Conservation (phyloP, 2,329 filamentous ascomycete genomes). For the Neonectria faginata region DNA sequence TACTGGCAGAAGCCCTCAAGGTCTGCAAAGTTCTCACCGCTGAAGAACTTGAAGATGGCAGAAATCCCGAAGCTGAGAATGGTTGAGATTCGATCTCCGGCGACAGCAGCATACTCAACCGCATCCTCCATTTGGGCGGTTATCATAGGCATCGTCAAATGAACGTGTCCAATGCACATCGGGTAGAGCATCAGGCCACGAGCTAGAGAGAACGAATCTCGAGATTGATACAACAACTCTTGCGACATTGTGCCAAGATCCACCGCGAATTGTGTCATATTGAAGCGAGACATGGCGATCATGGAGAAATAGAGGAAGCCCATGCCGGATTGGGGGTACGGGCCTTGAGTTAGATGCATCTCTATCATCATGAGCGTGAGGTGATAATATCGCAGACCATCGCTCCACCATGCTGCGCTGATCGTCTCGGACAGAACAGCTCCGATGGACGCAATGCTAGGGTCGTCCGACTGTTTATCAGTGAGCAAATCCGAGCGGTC, state of each 20-base stretch:
- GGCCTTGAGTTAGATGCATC: constrained; percentile 71
- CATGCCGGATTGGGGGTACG: constrained; percentile 76
- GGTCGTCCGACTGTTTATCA: constrained; percentile 59
- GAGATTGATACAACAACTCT: constrained; percentile 71
- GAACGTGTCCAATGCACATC: constrained; percentile 77
- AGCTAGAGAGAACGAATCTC: constrained; percentile 74
- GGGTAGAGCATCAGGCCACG: constrained; percentile 77
- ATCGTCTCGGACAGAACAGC: constrained; percentile 78
- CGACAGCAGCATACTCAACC: constrained; percentile 72
- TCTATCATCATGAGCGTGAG: constrained; percentile 74
- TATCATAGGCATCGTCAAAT: constrained; percentile 69
- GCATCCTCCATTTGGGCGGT: constrained; percentile 72
- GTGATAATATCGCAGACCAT: constrained; percentile 78
- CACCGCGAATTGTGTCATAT: constrained; percentile 75
- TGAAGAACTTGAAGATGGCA: constrained; percentile 75
- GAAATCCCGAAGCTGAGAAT: constrained; percentile 78
- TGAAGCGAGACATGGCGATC: constrained; percentile 76
- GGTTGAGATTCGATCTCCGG: constrained; percentile 78
- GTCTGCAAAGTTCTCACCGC: constrained; percentile 75
- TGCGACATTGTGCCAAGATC: constrained; percentile 73
- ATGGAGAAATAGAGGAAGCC: constrained; percentile 76
- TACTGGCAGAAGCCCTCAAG: constrained; percentile 78
- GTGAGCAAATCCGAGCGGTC: constrained; percentile 62
- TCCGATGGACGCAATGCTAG: constrained; percentile 71
- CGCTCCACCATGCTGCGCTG: constrained; percentile 79